Evolutionary conservation across 2,329 filamentous ascomycete genomes (phyloP).

Genomic region (Fusarium nygamai): DNA sequence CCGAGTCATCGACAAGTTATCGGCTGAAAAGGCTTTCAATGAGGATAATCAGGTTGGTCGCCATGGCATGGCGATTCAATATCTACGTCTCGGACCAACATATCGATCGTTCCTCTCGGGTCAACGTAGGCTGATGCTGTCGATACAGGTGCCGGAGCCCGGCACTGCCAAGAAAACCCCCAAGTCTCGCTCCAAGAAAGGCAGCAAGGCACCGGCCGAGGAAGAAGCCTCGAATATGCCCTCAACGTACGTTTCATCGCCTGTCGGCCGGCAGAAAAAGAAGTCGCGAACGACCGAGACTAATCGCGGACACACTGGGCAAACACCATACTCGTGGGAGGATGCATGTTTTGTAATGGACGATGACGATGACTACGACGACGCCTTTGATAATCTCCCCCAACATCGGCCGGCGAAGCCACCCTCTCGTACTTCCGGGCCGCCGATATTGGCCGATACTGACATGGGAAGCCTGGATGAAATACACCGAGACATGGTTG

Average conservation of each 20-base stretch:
- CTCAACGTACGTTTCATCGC: constrained; percentile 63
- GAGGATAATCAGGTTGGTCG: constrained; percentile 69
- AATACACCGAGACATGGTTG: constrained; percentile 71
- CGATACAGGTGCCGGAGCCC: constrained; percentile 52
- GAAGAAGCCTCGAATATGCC: constrained; percentile 54
- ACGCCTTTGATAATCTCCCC: constrained; percentile 59
- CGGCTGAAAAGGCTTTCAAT: constrained; percentile 76
- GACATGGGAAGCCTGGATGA: constrained; percentile 65
- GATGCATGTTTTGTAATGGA: constrained; percentile 59
- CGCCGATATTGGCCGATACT: constrained; percentile 67
- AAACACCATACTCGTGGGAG: constrained; percentile 54
- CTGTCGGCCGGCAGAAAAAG: constrained; percentile 51
- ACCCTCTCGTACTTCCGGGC: constrained; percentile 52
- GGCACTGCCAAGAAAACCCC: constrained; percentile 44
- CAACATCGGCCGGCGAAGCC: constrained; percentile 51
- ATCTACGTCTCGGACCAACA: constrained; percentile 64
- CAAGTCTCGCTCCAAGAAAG: constrained; percentile 48
- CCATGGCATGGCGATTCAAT: constrained; percentile 77
- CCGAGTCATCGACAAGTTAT: constrained; percentile 81
- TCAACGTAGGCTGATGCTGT: constrained; percentile 57
- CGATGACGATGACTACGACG: constrained; percentile 47
- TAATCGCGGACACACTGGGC: constrained; percentile 52
- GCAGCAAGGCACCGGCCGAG: constrained; percentile 50
- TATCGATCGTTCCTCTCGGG: constrained; percentile 57
- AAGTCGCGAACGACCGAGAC: constrained; percentile 40